These are phyloP conservation scores for Orbilia quercus DNA, from an alignment of 2,329 filamentous ascomycete species.

Conservation along the genomic window DNA sequence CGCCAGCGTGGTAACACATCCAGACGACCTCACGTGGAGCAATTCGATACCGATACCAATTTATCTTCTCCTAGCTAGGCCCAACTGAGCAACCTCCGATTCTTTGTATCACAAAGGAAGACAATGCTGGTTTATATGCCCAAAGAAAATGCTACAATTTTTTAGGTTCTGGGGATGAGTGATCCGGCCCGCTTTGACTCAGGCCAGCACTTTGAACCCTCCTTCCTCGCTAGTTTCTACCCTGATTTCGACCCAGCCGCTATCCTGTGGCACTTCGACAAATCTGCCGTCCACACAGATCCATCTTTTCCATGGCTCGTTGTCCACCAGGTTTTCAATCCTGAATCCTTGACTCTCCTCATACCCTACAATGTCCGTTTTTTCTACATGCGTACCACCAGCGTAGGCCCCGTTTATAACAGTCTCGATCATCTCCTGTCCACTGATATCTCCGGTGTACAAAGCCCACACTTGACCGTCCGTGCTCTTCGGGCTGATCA, in stretches of 20 bases:
- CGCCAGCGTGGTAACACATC: too few relatives aligned
- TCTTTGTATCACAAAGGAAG: neutral
- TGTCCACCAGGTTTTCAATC: constrained; percentile 75
- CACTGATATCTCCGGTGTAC: constrained; percentile 50
- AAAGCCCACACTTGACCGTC: constrained; percentile 67
- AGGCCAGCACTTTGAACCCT: constrained; percentile 35
- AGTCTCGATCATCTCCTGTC: constrained; percentile 74
- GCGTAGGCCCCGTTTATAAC: constrained; percentile 77
- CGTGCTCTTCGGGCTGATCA: constrained; percentile 80
- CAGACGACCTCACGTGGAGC: too few relatives aligned
- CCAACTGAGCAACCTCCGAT: neutral
- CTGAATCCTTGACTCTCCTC: constrained; percentile 75
- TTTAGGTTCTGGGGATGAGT: neutral
- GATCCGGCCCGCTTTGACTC: neutral
- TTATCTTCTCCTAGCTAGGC: neutral
- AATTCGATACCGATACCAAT: neutral
- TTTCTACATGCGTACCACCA: constrained; percentile 68
- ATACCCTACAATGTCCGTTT: constrained; percentile 73
- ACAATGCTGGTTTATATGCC: neutral
- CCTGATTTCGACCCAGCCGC: constrained; percentile 76
- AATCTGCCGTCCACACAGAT: constrained; percentile 92
- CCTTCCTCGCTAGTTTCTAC: constrained; percentile 21
- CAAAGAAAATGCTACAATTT: constrained; percentile 1
- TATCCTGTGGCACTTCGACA: constrained; percentile 73
- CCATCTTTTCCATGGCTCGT: constrained; percentile 76